Base-by-base conservation (phyloP, 2,329 filamentous ascomycete genomes). In the Hymenoscyphus fructigenus region DNA sequence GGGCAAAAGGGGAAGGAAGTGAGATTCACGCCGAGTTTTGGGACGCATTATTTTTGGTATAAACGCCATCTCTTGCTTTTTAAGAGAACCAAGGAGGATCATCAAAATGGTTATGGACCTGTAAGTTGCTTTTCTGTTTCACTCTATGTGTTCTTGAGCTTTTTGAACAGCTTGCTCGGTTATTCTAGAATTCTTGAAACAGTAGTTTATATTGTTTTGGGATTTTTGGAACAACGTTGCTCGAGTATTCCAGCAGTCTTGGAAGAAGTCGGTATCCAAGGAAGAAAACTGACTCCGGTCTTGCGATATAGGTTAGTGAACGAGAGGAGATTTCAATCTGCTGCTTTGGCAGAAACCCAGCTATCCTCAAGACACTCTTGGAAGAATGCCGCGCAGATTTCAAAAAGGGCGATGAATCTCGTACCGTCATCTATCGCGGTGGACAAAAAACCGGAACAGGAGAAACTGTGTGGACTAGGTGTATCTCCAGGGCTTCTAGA, bases 21-120 rank as follows among this genome's bases (percentile, higher is more conserved):
- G n/a, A 76, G 77, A 32, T 91, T 89, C 76, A 91, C 88, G 0
- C 90, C 90, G 0, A 84, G 85, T 0, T 85, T 87, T 63, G 90
- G 89, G 7, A 84, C 78, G 3, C 87, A 91, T 74, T 86, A 84
- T 72, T 92, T 92, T 76, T 88, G 85, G 83, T 91, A 88, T 75
- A 82, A 81, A 57, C 80, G 83, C 3, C 80, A 80, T 5, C 76
- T 87, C 0, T 78, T 92, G 34, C 77, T 85, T 53, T 88, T 90
- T 71, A 79, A 81, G 59, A 82, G 88, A 12, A 76, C 76, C 10
- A 78, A 82, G 67, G 82, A 82, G 71, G 75, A 76, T n/a, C 77
- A 84, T 38, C 76, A 81, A 63, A 76, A 70, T 38, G 69, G 70
- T 5, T 80, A 26, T 14, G 47, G 47, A 53, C 12, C 47, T 53